Conservation (phyloP, 1,139 yeast genomes). For the Blastobotrys persicus region DNA sequence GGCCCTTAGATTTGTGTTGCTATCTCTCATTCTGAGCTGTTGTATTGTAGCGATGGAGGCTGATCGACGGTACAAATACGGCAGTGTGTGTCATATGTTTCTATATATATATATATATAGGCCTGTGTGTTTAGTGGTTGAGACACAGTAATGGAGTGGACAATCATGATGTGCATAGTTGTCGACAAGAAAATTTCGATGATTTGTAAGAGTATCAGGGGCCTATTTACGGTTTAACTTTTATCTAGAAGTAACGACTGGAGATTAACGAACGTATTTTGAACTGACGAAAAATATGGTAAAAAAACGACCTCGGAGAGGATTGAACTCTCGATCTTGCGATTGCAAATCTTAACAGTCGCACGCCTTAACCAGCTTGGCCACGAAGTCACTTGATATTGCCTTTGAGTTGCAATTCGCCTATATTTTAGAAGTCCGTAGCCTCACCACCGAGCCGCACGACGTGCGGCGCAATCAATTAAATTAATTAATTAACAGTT, state of each 20-base stretch:
- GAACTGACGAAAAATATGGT: not conserved
- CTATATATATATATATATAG: too few species aligned
- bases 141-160: not conserved
- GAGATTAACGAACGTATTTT: too few species aligned
- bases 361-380: constrained; percentile 9
- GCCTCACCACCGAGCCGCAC: too few species aligned
- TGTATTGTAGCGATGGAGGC: not conserved
- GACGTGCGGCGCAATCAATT: too few species aligned
- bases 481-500: too few species aligned
- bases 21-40: not conserved
- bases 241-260: not conserved
- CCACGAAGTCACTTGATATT: constrained; percentile 7
- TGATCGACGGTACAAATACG: not conserved
- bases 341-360: constrained; percentile 4
- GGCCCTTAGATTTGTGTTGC: too few species aligned
- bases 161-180: not conserved
- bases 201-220: not conserved
- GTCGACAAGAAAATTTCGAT: not conserved
- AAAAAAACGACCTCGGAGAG: constrained; percentile 3
- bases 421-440: too few species aligned
- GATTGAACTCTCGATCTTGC: constrained; percentile 8
- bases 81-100: too few species aligned
- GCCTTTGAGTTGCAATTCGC: too few species aligned
- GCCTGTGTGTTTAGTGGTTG: not conserved
- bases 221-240: not conserved